phyloP scores from a whole-genome alignment of 106 monocot species.

The Allium fistulosum region DNA sequence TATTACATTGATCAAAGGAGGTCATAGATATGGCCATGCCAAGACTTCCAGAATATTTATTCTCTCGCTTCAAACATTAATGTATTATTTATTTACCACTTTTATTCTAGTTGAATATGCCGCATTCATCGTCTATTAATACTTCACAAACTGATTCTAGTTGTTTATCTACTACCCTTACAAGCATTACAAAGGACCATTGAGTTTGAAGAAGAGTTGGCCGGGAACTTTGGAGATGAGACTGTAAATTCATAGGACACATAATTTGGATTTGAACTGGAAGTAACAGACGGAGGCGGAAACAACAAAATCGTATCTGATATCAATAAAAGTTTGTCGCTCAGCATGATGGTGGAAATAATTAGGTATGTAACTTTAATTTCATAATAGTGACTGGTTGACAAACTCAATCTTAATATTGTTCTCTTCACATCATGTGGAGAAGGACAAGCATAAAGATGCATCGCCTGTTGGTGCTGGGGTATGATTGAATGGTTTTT shows the following conservation, averaged over 20 bases:
- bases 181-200: constrained; percentile 93
- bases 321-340: constrained; percentile 61
- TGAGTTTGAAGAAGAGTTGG: constrained; percentile 96
- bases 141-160: too few relatives aligned
- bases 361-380: constrained; percentile 36
- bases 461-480: constrained; percentile 63
- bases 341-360: constrained; percentile 35
- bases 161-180: constrained; percentile 5
- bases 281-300: constrained; percentile 50
- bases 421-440: constrained; percentile 18
- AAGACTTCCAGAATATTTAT: too few relatives aligned
- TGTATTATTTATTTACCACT: too few relatives aligned
- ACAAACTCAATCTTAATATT: neutral
- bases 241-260: constrained; percentile 32
- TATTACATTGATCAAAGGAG: too few relatives aligned
- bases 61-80: too few relatives aligned
- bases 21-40: too few relatives aligned
- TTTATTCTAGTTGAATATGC: too few relatives aligned
- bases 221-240: constrained; percentile 93
- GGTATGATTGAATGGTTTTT: constrained; percentile 15
- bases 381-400: neutral
- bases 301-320: too few relatives aligned
- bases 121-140: too few relatives aligned
- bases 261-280: constrained; percentile 53
- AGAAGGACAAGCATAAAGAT: constrained; percentile 75